Evolutionary conservation across 1,139 yeast species (phyloP).

Genomic region (Williopsis jadinii): DNA sequence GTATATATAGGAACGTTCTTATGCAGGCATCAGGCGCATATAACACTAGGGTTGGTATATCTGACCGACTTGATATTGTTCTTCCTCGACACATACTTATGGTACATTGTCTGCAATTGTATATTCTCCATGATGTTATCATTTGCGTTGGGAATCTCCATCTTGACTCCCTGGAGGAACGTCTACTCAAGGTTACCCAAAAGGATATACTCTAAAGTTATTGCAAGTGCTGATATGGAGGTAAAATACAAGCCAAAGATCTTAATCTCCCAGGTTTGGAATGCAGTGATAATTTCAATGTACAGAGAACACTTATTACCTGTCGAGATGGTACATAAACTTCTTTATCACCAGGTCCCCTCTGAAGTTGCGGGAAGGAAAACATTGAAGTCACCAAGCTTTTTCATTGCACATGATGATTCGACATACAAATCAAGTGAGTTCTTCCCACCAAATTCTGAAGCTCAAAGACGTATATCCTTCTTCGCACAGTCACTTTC

Average conservation of each 20-base stretch:
- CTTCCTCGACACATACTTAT: constrained; percentile 78
- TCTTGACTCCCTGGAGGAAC: constrained; percentile 84
- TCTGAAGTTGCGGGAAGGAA: constrained; percentile 29
- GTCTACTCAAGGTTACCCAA: constrained; percentile 70
- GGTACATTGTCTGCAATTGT: constrained; percentile 83
- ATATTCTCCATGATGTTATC: constrained; percentile 65
- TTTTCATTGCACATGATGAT: constrained; percentile 74
- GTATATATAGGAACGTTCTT: constrained; percentile 38
- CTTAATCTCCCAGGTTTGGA: constrained; percentile 71
- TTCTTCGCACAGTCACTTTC: constrained; percentile 86
- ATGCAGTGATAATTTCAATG: constrained; percentile 68
- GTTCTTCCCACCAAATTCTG: constrained; percentile 54
- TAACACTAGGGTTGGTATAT: constrained; percentile 48
- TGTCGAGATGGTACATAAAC: constrained; percentile 55
- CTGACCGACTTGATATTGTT: constrained; percentile 67
- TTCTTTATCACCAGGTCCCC: constrained; percentile 47
- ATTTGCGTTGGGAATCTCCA: constrained; percentile 67
- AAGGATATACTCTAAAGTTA: constrained; percentile 58
- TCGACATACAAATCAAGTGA: constrained; percentile 61
- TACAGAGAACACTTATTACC: constrained; percentile 74
- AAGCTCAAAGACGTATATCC: constrained; percentile 75
- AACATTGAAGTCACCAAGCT: constrained; percentile 51
- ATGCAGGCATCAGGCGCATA: constrained; percentile 54
- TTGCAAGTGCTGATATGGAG: constrained; percentile 45
- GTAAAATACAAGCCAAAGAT: constrained; percentile 40